phyloP scores from a whole-genome alignment of 768 basidiomycete species.

The Russula virescens region DNA sequence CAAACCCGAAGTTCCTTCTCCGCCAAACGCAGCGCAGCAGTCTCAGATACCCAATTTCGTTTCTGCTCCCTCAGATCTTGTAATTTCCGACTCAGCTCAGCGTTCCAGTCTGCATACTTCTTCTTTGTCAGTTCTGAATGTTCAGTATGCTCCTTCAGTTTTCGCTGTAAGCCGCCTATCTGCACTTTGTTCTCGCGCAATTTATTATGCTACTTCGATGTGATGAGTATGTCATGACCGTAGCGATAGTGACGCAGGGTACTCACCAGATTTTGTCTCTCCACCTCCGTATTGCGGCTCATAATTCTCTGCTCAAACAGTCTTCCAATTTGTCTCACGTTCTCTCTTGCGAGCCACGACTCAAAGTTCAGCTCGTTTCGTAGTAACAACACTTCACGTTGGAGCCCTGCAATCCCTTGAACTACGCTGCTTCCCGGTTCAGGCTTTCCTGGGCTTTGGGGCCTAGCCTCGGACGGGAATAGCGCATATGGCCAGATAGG shows the following conservation, averaged over 20 bases:
- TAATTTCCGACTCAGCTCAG: conserved; percentile 71
- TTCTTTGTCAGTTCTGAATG: conserved; percentile 69
- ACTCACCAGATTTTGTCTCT: conserved; percentile 73
- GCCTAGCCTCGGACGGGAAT: conserved; percentile 31
- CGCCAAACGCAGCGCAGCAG: conserved; percentile 58
- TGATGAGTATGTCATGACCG: conserved; percentile 6
- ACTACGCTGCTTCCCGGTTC: conserved; percentile 44
- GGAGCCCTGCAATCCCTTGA: conserved; percentile 64
- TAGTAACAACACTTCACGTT: conserved; percentile 68
- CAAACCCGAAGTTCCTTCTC: conserved; percentile 65
- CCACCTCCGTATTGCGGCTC: conserved; percentile 69
- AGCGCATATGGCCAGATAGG: conserved; percentile 49
- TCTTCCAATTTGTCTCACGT: conserved; percentile 75
- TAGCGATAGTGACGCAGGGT: conserved; percentile 11
- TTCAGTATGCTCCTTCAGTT: conserved; percentile 66
- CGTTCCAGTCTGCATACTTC: conserved; percentile 81
- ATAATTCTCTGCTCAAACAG: conserved; percentile 69
- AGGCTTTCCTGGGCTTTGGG: conserved; percentile 22
- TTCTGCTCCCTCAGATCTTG: conserved; percentile 74
- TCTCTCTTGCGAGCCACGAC: conserved; percentile 76
- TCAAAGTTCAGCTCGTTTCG: conserved; percentile 83
- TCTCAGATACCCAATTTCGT: conserved; percentile 66
- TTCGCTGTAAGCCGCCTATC: conserved; percentile 58
- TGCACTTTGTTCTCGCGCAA: conserved; percentile 69
- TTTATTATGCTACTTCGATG: conserved; percentile 60